Conservation (phyloP, 192 early-diverging fungal species). For the Helicostylum pulchrum region DNA sequence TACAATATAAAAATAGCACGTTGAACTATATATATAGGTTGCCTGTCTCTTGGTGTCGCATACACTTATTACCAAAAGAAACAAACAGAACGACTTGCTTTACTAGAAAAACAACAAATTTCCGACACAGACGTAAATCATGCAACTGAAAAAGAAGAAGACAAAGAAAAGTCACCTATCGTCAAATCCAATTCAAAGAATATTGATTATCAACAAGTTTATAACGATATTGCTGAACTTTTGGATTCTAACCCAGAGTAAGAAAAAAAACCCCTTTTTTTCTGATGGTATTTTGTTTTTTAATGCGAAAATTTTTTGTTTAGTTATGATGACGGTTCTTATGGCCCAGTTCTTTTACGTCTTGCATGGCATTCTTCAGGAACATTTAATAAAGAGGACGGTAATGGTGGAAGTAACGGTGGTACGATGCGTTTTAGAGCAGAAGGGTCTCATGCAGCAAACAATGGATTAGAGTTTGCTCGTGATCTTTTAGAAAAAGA, state of each 20-base stretch:
- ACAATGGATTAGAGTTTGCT: conserved; percentile 70
- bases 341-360: conserved; percentile 75
- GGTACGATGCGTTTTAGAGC: conserved; percentile 71
- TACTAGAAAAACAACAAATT: conserved; percentile 5
- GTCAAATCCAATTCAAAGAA: conserved; percentile 40
- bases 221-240: conserved; percentile 73
- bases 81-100: background rate
- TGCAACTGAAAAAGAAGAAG: background rate
- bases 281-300: background rate
- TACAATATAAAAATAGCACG: too few relatives aligned
- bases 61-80: conserved; percentile 46
- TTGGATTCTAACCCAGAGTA: conserved; percentile 67
- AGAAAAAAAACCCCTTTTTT: background rate
- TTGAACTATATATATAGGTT: conserved; percentile 15
- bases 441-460: conserved; percentile 70
- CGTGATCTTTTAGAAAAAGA: conserved; percentile 61
- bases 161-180: background rate
- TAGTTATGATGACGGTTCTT: conserved; percentile 73
- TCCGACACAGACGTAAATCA: conserved; percentile 20
- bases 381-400: conserved; percentile 65
- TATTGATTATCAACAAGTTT: conserved; percentile 66
- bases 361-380: conserved; percentile 86
- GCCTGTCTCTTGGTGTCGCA: conserved; percentile 42
- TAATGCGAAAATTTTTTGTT: too few relatives aligned
- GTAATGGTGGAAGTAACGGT: conserved; percentile 71